Evolutionary conservation across 1,139 yeast genomes (phyloP).

Genomic region (Scheffersomyces cryptocercus): DNA sequence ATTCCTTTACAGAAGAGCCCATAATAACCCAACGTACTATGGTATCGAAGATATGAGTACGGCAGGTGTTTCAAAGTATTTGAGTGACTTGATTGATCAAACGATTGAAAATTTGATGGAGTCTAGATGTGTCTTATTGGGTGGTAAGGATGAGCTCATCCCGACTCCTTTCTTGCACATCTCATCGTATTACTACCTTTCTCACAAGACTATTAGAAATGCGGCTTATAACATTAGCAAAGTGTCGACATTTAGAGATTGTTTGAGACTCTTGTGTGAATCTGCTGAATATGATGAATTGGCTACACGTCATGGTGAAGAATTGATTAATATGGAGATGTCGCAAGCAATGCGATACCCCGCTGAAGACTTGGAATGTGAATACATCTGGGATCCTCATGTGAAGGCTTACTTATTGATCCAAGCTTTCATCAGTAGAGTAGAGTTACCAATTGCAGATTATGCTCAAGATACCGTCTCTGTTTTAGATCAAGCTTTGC

Average conservation of each 20-base stretch:
- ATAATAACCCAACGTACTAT: conserved; percentile 93
- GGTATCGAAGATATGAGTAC: conserved; percentile 74
- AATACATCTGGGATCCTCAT: conserved; percentile 93
- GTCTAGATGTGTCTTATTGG: conserved; percentile 66
- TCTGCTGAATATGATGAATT: conserved; percentile 91
- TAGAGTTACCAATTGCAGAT: conserved; percentile 91
- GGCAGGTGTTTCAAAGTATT: conserved; percentile 68
- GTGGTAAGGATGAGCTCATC: conserved; percentile 51
- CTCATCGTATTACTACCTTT: conserved; percentile 88
- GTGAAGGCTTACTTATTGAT: conserved; percentile 82
- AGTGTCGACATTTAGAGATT: conserved; percentile 62
- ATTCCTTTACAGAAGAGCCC: conserved; percentile 87
- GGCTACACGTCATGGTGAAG: conserved; percentile 96
- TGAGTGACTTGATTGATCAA: conserved; percentile 70
- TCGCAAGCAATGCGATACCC: conserved; percentile 79
- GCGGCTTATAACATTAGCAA: conserved; percentile 54
- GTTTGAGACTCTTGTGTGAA: conserved; percentile 69
- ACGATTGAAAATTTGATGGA: conserved; percentile 68
- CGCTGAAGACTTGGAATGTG: conserved; percentile 63
- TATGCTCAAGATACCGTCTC: conserved; percentile 93
- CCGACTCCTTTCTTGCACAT: conserved; percentile 86
- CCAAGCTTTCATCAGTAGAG: conserved; percentile 84
- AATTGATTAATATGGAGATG: conserved; percentile 85
- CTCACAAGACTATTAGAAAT: conserved; percentile 83
- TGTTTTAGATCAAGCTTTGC: conserved; percentile 89